A percentile compares a stretch with the other conserved stretches of the same genome.
These are phyloP conservation scores for Beauveria sp. DNA, from an alignment of 2,329 filamentous ascomycete species.

Conservation along the genomic window DNA sequence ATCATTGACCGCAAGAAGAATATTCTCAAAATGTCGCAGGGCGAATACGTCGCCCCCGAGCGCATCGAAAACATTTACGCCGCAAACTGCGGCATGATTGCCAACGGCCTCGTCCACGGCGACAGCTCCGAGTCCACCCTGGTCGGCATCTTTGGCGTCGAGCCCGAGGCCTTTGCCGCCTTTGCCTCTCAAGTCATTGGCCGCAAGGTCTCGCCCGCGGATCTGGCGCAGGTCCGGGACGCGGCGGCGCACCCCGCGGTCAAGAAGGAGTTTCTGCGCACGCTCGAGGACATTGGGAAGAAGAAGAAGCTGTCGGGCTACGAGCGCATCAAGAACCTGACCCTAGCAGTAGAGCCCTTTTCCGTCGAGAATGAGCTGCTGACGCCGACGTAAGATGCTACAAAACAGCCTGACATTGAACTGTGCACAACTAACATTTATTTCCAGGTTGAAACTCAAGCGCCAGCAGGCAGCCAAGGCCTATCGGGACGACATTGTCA, in stretches of 20 bases:
- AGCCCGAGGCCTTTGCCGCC: constrained; percentile 73
- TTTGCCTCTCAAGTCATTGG: constrained; percentile 74
- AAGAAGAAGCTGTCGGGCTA: constrained; percentile 88
- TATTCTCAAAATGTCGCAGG: constrained; percentile 95
- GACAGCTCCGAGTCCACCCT: constrained; percentile 75
- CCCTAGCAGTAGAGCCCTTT: constrained; percentile 81
- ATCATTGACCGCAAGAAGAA: constrained; percentile 98
- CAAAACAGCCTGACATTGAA: neutral
- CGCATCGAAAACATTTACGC: constrained; percentile 93
- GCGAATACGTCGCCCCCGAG: constrained; percentile 96
- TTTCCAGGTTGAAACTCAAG: constrained; percentile 50
- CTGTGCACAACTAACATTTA: constrained; percentile 10
- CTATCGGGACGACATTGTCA: constrained; percentile 45
- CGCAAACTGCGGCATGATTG: constrained; percentile 69
- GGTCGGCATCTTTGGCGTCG: constrained; percentile 81
- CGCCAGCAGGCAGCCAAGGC: constrained; percentile 47
- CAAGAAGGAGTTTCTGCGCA: constrained; percentile 64
- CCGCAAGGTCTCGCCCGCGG: constrained; percentile 53
- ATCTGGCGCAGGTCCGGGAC: constrained; percentile 58
- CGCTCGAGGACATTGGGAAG: constrained; percentile 70
- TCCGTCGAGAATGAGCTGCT: constrained; percentile 85
- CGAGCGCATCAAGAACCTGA: constrained; percentile 69
- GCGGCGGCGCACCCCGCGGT: constrained; percentile 65
- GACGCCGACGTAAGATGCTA: constrained; percentile 69
- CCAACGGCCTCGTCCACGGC: constrained; percentile 83